These are phyloP conservation scores for Mycena galericulata DNA, from an alignment of 768 basidiomycete genomes.

Conservation along the genomic window DNA sequence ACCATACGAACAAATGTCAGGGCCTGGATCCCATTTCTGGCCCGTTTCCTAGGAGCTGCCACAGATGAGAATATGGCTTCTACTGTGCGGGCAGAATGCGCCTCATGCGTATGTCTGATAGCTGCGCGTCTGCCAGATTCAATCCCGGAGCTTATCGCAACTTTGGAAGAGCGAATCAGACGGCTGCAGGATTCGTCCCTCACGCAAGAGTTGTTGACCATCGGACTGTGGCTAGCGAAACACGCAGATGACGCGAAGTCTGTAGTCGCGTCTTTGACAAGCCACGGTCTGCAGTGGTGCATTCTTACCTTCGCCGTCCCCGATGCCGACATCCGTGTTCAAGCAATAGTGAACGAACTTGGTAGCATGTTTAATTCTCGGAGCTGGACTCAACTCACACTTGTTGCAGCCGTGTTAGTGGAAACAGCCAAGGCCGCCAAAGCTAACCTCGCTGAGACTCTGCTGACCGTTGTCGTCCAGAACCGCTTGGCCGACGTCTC, in stretches of 20 bases:
- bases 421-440: constrained; percentile 53
- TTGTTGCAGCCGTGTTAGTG: constrained; percentile 46
- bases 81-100: constrained; percentile 34
- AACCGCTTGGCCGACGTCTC: constrained; percentile 59
- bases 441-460: constrained; percentile 75
- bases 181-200: constrained; percentile 40
- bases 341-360: constrained; percentile 43
- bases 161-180: constrained; percentile 44
- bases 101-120: constrained; percentile 46
- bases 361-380: neutral
- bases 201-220: constrained; percentile 44
- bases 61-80: constrained; percentile 31
- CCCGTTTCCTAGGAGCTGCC: constrained; percentile 37
- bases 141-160: constrained; percentile 34
- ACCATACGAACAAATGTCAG: constrained; percentile 31
- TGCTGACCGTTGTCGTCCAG: constrained; percentile 74
- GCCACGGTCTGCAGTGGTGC: constrained; percentile 65
- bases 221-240: constrained; percentile 45
- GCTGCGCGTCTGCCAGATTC: constrained; percentile 40
- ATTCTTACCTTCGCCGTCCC: constrained; percentile 58
- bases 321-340: constrained; percentile 35
- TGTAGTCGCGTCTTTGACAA: constrained; percentile 49
- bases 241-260: constrained; percentile 38
- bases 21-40: constrained; percentile 47
- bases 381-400: constrained; percentile 10